These are phyloP conservation scores for Crepidotus variabilis DNA, from an alignment of 768 basidiomycete species.

Conservation along the genomic window DNA sequence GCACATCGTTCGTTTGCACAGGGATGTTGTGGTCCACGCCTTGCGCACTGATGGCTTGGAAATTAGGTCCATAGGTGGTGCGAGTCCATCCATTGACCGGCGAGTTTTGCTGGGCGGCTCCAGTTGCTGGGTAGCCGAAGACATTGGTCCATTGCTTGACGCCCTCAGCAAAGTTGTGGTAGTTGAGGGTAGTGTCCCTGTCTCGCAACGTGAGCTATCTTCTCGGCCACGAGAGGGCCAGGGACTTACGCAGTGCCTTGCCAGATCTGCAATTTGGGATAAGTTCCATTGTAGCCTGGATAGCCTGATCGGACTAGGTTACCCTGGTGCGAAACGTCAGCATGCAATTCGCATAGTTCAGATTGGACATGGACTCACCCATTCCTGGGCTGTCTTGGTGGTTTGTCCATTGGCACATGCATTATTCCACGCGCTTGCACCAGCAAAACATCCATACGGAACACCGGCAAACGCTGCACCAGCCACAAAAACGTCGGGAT, in stretches of 20 bases:
- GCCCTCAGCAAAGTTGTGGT: too few species aligned
- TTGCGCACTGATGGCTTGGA: too few species aligned
- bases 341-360: background rate
- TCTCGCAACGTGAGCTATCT: too few species aligned
- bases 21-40: too few species aligned
- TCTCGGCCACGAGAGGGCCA: too few species aligned
- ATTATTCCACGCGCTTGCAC: conserved; percentile 43
- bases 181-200: too few species aligned
- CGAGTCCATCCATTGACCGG: too few species aligned
- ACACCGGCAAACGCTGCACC: conserved; percentile 51
- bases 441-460: conserved; percentile 51
- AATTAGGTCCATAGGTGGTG: too few species aligned
- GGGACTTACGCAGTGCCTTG: conserved; percentile 41
- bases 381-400: conserved; percentile 42
- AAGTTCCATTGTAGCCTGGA: conserved; percentile 48
- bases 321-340: conserved; percentile 23
- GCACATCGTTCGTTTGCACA: too few species aligned
- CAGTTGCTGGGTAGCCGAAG: too few species aligned
- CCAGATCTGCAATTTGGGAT: conserved; percentile 51
- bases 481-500: conserved; percentile 51
- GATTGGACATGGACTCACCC: conserved; percentile 36
- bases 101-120: too few species aligned
- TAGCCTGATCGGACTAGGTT: conserved; percentile 42
- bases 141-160: too few species aligned
- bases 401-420: conserved; percentile 41